Base-by-base conservation (phyloP, 495 filamentous ascomycete species). In the Cairneyella variabilis region DNA sequence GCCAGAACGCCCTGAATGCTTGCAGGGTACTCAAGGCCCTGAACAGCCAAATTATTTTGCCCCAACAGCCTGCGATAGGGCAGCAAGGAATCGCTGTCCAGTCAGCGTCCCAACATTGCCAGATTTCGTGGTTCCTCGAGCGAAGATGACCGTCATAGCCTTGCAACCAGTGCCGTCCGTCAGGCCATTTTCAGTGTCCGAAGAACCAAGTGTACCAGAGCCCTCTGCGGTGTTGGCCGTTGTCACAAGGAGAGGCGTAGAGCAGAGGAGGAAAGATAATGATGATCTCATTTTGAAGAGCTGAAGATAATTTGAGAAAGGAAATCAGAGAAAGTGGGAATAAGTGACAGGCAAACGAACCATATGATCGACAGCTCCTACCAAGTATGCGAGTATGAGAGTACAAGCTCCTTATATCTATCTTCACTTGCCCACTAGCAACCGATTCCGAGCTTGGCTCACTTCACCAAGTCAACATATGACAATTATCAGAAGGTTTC, bases 21-120 rank as follows among this genome's bases (percentile, higher is more conserved):
- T 12, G 71, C 69, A 3, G 64, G 46, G 43, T 72, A 72, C 18
- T 69, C 64, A 5, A 74, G 69, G 22, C 71, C 71, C 57, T 74
- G 71, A 20, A 71, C 66, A 20, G 66, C 69, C 9, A 74, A 48
- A 12, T 64, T 56, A 21, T 38, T n/a, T 41, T 18, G 57, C 28
- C 0, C 72, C 72, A 16, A 69, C 50, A 1, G 43, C 42, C n/a
- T 46, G 32, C 22, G 56, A 39, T 10, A 71, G 44, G 0, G 62
- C 63, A 22, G 48, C 32, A 34, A 68, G 63, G 28, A 68, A 59
- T 8, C 65, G 62, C 2, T 69, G 70, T 5, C 70, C 70, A 18
- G 66, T 61, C 3, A 68, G 51, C 1, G 48, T 44, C 20, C 67
- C 64, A 25, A 71, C 66, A 42, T 66, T 68, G 8, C 71, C 71